Base-by-base conservation (phyloP, 371 early-diverging fungal species). In the Dinochytrium kinnereticum region DNA sequence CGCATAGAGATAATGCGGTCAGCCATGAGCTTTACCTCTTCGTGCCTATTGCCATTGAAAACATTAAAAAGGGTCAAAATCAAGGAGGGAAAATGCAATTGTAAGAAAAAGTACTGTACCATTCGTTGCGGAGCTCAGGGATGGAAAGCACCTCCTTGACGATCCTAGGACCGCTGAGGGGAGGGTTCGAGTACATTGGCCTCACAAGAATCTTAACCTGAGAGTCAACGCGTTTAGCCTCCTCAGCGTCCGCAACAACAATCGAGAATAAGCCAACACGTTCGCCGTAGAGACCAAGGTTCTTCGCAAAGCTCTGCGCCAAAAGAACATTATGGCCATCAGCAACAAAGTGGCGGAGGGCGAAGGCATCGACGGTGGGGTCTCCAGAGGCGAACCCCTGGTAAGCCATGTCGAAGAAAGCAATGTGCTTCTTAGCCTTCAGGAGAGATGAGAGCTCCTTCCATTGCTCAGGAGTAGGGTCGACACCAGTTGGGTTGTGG, bases 371-470 rank as follows among this genome's bases (percentile, higher is more conserved):
- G 68, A 88, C 88, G 81, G 87, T 84, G 64, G 93, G 91, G 84
- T 94, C 90, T 73, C 99, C 99, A 28, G 96, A 95, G 51, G 98
- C 98, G 80, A 99, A 99, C 50, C 99, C 99, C 89, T 98, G 98
- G 88, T 99, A 99, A 44, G 98, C 99, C 95, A 97, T 96, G 82
- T 99, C 98, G 76, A 99, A 98, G 91, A 98, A 98, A 70, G 90
- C 85, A 70, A 96, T 90, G 84, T 96, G 96, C 13, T 87, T 86
- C 77, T 93, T 91, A 64, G 90, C 88, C 87, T 95, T 92, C 71
- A 94, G 83, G 39, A 92, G 90, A 72, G 90, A 74, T 68, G 92
- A 89, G 77, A 98, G 93, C 80, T 95, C 87, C 64, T 89, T 85
- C 99, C 99, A 99, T 84, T 99, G 97, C 55, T 84, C 91, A 66